Evolutionary conservation across 257 asterid species (phyloP).

Genomic region (Solanum bulbocastanum): DNA sequence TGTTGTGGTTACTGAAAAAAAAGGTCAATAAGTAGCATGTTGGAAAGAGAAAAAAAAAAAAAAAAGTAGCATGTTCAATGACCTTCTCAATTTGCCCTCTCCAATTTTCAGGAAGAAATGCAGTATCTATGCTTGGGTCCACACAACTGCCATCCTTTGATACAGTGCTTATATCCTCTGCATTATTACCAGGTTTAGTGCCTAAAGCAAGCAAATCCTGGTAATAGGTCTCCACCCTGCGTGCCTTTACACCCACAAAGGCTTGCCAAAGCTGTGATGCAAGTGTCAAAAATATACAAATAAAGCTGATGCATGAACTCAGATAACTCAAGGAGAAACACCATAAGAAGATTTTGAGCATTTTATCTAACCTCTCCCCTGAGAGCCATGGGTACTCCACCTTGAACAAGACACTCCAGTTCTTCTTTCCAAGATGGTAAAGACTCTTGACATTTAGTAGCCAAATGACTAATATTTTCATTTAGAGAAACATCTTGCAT

Average conservation of each 20-base stretch:
- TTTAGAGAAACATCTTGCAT: constrained; percentile 28
- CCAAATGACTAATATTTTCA: constrained; percentile 23
- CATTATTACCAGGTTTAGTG: constrained; percentile 15
- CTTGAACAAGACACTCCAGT: constrained; percentile 77
- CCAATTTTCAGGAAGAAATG: constrained; percentile 62
- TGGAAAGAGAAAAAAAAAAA: neutral
- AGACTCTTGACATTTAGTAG: constrained; percentile 20
- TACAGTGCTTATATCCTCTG: constrained; percentile 23
- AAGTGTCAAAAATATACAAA: neutral
- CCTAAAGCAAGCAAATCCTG: constrained; percentile 53
- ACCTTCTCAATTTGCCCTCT: constrained; percentile 95
- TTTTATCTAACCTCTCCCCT: constrained; percentile 71
- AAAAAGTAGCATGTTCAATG: neutral
- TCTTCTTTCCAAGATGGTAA: constrained; percentile 59
- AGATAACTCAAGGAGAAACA: neutral
- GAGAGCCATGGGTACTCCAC: constrained; percentile 90
- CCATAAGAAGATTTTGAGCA: neutral
- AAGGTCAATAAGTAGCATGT: constrained; percentile 7
- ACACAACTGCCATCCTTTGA: constrained; percentile 9
- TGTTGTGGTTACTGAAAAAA: neutral
- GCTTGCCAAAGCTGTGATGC: constrained; percentile 86
- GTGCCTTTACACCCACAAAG: constrained; percentile 72
- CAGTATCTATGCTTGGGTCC: constrained; percentile 23
- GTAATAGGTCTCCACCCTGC: constrained; percentile 69
- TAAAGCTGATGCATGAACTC: neutral